phyloP scores from a whole-genome alignment of 352 stramenopile genomes.

The Phytophthora sp. region DNA sequence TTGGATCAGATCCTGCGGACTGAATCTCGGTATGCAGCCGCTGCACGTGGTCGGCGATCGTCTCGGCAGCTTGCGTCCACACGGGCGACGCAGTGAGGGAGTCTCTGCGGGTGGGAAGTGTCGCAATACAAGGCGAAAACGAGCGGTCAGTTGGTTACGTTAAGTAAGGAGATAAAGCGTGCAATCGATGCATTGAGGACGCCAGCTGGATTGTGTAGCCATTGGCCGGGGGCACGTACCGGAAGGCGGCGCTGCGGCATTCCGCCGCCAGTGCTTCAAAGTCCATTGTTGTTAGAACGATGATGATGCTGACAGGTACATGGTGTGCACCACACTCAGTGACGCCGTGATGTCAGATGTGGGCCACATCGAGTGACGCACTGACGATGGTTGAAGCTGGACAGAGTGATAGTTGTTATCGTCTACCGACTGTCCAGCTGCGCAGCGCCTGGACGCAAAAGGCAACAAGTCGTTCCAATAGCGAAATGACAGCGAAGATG shows the following conservation, averaged over 20 bases:
- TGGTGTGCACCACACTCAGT: constrained; percentile 16
- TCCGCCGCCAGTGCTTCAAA: constrained; percentile 61
- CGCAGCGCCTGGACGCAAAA: neutral
- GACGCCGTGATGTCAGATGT: too few species aligned
- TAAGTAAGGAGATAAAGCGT: neutral
- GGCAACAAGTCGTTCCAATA: too few species aligned
- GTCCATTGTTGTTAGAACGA: constrained; percentile 33
- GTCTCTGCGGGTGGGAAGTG: constrained; percentile 14
- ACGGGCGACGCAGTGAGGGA: constrained; percentile 26
- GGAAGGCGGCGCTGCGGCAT: constrained; percentile 57
- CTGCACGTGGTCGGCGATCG: constrained; percentile 12
- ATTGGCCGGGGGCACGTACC: constrained; percentile 31
- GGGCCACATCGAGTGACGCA: constrained; percentile 5
- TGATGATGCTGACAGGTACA: constrained; percentile 11
- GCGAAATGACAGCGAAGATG: neutral
- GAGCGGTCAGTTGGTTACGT: neutral
- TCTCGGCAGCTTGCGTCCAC: constrained; percentile 29
- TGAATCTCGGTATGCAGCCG: constrained; percentile 12
- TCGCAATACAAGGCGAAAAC: neutral
- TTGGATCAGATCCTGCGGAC: neutral
- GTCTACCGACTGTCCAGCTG: constrained; percentile 21
- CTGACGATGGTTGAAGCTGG: constrained; percentile 12
- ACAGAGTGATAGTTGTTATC: constrained; percentile 16
- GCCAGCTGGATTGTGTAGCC: neutral
- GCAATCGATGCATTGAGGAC: neutral